phyloP scores from a whole-genome alignment of 1,284 basidiomycete genomes.

The Naganishia sp. region DNA sequence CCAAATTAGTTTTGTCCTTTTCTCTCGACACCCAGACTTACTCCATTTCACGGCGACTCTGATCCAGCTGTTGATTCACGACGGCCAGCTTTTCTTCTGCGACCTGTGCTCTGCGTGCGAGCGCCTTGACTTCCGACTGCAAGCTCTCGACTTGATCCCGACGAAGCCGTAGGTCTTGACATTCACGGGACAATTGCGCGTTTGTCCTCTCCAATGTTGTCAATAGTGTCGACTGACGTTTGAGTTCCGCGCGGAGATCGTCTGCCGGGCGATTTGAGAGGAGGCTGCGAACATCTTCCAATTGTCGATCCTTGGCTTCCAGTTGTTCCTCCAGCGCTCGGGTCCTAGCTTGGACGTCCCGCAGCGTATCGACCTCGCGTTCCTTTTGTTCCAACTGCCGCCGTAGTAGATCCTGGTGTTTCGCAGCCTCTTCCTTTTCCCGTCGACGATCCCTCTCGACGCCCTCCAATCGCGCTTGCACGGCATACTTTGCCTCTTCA shows the following conservation, averaged over 20 bases:
- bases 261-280: neutral
- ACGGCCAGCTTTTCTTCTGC: conserved; percentile 44
- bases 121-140: conserved; percentile 40
- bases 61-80: conserved; percentile 47
- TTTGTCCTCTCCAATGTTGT: conserved; percentile 42
- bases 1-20: neutral
- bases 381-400: conserved; percentile 41
- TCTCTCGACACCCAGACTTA: conserved; percentile 36
- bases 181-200: conserved; percentile 43
- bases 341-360: conserved; percentile 43
- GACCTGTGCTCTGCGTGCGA: conserved; percentile 40
- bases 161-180: conserved; percentile 44
- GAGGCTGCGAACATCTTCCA: conserved; percentile 46
- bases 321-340: conserved; percentile 46
- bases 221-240: conserved; percentile 44
- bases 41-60: conserved; percentile 51
- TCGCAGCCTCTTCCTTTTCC: conserved; percentile 10
- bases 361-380: conserved; percentile 39
- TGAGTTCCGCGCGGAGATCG: conserved; percentile 28
- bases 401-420: conserved; percentile 37
- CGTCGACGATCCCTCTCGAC: conserved; percentile 1
- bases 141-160: conserved; percentile 46
- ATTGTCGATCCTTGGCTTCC: conserved; percentile 44
- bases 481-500: conserved; percentile 9
- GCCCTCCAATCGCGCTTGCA: conserved; percentile 14